phyloP scores from a whole-genome alignment of 306 rosid species.

The Acmispon strigosus region DNA sequence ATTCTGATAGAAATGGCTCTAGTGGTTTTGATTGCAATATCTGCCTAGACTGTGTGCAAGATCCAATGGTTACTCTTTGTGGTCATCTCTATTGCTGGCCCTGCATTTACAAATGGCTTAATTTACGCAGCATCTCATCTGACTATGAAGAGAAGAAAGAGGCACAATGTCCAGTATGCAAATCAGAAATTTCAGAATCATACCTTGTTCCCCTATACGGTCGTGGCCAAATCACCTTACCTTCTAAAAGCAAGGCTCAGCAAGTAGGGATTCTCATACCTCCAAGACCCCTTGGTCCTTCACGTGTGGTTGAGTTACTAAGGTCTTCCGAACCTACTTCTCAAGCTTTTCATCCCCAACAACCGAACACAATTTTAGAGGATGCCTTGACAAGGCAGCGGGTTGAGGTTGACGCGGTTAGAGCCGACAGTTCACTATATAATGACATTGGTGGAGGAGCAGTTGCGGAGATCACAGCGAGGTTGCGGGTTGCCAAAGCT shows the following conservation, averaged over 20 bases:
- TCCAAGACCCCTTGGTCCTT: constrained; percentile 51
- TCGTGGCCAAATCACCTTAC: constrained; percentile 33
- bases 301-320: constrained; percentile 24
- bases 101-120: constrained; percentile 87
- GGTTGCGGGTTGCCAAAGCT: no score
- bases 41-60: constrained; percentile 69
- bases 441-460: no score
- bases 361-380: constrained; percentile 17
- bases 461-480: no score
- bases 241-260: constrained; percentile 33
- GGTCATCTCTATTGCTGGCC: constrained; percentile 99
- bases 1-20: constrained; percentile 31
- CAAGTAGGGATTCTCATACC: constrained; percentile 47
- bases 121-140: constrained; percentile 22
- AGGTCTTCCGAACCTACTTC: constrained; percentile 28
- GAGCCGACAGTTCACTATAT: no score
- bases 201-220: constrained; percentile 77
- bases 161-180: constrained; percentile 80
- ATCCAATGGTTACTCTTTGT: constrained; percentile 91
- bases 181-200: constrained; percentile 61
- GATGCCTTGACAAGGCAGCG: no score
- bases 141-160: constrained; percentile 27
- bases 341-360: constrained; percentile 32
- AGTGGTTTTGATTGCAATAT: constrained; percentile 83
- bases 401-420: no score